Evolutionary conservation across 768 basidiomycete species (phyloP).

Genomic region (Mycena venus): DNA sequence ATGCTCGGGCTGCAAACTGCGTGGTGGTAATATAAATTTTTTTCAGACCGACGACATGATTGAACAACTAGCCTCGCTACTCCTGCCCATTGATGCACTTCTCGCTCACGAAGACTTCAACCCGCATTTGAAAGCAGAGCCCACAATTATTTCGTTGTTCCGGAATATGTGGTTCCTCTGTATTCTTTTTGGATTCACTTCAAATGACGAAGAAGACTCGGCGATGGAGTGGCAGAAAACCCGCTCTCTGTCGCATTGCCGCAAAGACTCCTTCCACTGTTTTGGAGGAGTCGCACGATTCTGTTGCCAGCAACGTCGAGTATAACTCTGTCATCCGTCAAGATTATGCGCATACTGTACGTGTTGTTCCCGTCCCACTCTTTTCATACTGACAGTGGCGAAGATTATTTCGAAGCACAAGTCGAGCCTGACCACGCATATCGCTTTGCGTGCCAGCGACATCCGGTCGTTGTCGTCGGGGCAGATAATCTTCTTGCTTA

Average conservation of each 20-base stretch:
- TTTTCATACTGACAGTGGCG: neutral
- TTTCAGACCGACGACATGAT: constrained; percentile 84
- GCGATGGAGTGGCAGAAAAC: constrained; percentile 86
- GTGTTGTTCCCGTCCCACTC: constrained; percentile 35
- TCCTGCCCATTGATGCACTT: constrained; percentile 92
- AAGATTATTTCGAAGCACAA: constrained; percentile 84
- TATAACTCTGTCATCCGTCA: constrained; percentile 92
- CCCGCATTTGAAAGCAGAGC: constrained; percentile 65
- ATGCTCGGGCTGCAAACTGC: constrained; percentile 20
- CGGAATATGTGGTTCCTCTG: constrained; percentile 96
- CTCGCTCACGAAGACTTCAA: constrained; percentile 79
- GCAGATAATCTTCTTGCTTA: constrained; percentile 87
- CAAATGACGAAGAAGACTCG: constrained; percentile 64
- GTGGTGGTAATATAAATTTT: constrained; percentile 6
- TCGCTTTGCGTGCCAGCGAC: constrained; percentile 76
- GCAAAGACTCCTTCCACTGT: constrained; percentile 89
- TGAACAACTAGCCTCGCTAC: constrained; percentile 86
- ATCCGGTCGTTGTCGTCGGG: constrained; percentile 83
- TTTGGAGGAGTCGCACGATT: constrained; percentile 85
- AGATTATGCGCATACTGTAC: constrained; percentile 84
- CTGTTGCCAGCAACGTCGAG: constrained; percentile 88
- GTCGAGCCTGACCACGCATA: constrained; percentile 69
- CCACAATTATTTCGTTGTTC: constrained; percentile 82
- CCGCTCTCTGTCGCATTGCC: constrained; percentile 85
- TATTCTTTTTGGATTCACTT: constrained; percentile 86